These are phyloP conservation scores for Hippophae rhamnoides DNA, from an alignment of 306 rosid species.

Conservation along the genomic window DNA sequence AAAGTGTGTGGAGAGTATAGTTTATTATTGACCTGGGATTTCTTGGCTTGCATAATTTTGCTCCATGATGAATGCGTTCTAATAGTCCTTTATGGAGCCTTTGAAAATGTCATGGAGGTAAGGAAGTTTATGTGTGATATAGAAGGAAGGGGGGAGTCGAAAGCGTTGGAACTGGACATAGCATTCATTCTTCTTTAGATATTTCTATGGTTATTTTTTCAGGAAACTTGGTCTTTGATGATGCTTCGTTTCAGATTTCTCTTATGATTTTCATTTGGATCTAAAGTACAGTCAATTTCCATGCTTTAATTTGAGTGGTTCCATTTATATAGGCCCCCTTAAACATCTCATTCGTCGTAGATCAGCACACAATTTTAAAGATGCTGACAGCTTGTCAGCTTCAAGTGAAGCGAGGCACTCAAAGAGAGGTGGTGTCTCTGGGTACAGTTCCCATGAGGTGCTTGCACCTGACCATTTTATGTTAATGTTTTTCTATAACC, in stretches of 20 bases:
- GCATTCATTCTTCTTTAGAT: conserved; percentile 36
- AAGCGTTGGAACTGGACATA: conserved; percentile 28
- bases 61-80: conserved; percentile 4
- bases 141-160: conserved; percentile 34
- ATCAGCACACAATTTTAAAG: conserved; percentile 40
- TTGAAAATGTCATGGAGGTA: conserved; percentile 27
- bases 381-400: conserved; percentile 39
- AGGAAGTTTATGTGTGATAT: conserved; percentile 25
- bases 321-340: conserved; percentile 34
- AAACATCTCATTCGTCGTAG: conserved; percentile 55
- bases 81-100: conserved; percentile 11
- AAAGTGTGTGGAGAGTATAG: too few relatives aligned
- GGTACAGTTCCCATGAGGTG: conserved; percentile 66
- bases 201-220: conserved; percentile 40
- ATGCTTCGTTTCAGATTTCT: not conserved
- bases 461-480: conserved; percentile 15
- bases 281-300: conserved; percentile 1
- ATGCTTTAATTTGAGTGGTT: conserved; percentile 3
- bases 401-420: conserved; percentile 51
- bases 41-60: not conserved
- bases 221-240: conserved; percentile 9
- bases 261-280: not conserved
- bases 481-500: not conserved
- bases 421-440: conserved; percentile 39
- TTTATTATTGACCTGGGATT: not conserved